phyloP scores from a whole-genome alignment of 2,329 filamentous ascomycete species.

The Neonectria hederae region DNA sequence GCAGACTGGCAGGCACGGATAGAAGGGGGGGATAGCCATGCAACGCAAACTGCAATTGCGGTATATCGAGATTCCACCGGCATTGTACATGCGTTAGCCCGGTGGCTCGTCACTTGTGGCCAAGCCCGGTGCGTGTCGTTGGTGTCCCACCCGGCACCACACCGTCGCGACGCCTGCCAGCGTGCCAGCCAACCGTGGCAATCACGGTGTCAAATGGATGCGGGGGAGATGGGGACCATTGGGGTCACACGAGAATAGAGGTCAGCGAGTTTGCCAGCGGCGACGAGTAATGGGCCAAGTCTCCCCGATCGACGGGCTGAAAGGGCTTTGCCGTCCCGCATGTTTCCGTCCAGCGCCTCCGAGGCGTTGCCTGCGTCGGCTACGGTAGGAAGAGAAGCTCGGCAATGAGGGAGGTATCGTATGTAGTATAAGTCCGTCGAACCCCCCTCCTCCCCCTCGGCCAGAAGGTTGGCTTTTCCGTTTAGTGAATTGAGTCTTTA shows the following conservation, averaged over 20 bases:
- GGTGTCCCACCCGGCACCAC: conserved; percentile 23
- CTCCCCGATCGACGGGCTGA: conserved; percentile 34
- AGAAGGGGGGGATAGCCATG: neutral
- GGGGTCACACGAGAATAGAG: conserved; percentile 41
- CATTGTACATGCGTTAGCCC: conserved; percentile 30
- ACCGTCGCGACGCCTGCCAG: conserved; percentile 17
- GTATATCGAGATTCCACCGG: conserved; percentile 30
- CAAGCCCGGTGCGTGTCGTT: conserved; percentile 15
- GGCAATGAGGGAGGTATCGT: conserved; percentile 41
- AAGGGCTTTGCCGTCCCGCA: conserved; percentile 42
- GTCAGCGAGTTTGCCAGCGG: conserved; percentile 31
- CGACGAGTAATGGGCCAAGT: conserved; percentile 20
- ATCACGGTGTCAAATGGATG: conserved; percentile 36
- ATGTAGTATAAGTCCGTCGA: conserved; percentile 29
- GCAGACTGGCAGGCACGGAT: neutral
- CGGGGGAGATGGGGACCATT: conserved; percentile 42
- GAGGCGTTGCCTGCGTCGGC: conserved; percentile 37
- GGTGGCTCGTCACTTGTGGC: conserved; percentile 12
- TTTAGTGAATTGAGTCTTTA: conserved; percentile 11
- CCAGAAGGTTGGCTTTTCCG: conserved; percentile 8
- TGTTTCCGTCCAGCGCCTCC: conserved; percentile 43
- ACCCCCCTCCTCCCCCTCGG: conserved; percentile 31
- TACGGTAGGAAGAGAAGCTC: conserved; percentile 42
- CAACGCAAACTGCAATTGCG: conserved; percentile 8
- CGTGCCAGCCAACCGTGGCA: conserved; percentile 37